A percentile compares a stretch with the other conserved stretches of the same genome.
phyloP scores from a whole-genome alignment of 768 basidiomycete species.

The Amanita jacksonii region DNA sequence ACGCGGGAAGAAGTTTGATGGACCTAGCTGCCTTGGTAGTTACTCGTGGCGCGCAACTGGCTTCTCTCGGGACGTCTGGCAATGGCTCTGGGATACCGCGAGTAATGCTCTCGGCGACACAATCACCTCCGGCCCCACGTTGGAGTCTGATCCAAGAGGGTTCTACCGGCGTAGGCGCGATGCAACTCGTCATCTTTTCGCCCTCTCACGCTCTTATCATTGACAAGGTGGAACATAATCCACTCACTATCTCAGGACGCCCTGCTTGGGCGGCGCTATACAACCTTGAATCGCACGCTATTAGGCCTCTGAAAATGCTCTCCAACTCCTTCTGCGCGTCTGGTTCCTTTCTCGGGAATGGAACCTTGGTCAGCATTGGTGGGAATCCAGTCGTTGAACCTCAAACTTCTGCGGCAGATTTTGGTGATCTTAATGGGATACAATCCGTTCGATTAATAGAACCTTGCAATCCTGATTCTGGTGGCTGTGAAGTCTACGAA shows the following conservation, averaged over 20 bases:
- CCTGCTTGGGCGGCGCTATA: constrained; percentile 78
- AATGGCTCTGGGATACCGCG: background rate
- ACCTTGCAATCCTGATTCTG: constrained; percentile 45
- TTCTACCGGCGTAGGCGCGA: constrained; percentile 67
- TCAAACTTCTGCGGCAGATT: constrained; percentile 58
- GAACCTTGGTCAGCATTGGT: constrained; percentile 70
- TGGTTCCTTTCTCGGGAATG: constrained; percentile 68
- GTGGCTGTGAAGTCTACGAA: constrained; percentile 55
- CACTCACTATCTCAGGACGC: constrained; percentile 59
- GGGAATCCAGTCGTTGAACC: constrained; percentile 70
- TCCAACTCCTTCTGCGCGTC: constrained; percentile 88
- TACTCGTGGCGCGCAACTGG: no score
- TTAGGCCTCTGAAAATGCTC: constrained; percentile 52
- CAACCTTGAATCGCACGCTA: constrained; percentile 52
- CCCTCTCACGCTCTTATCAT: constrained; percentile 60
- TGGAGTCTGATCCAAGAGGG: constrained; percentile 63
- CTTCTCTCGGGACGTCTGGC: no score
- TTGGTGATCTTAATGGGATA: constrained; percentile 66
- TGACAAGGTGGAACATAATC: constrained; percentile 85
- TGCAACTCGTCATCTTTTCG: constrained; percentile 68
- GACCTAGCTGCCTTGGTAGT: constrained; percentile 65
- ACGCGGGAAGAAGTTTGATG: constrained; percentile 37
- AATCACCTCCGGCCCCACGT: constrained; percentile 8
- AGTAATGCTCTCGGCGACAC: background rate
- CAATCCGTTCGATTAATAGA: constrained; percentile 66